phyloP scores from a whole-genome alignment of 2,329 filamentous ascomycete species.

The Penicillium sp. region DNA sequence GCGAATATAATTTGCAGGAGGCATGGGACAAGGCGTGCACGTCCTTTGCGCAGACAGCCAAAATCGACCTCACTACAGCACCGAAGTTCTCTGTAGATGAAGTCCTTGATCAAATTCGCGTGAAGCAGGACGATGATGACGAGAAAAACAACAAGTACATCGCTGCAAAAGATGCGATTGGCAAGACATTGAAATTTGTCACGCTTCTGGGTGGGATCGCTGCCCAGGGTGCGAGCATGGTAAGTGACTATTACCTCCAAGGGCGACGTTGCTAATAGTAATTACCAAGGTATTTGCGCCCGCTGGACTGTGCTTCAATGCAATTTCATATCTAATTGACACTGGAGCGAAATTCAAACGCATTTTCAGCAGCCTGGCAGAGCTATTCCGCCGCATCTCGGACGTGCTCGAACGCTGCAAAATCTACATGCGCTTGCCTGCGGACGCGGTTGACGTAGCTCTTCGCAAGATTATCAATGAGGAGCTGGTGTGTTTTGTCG shows the following conservation, averaged over 20 bases:
- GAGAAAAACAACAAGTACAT: conserved; percentile 23
- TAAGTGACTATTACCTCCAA: conserved; percentile 3
- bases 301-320: conserved; percentile 30
- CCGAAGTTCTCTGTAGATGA: conserved; percentile 20
- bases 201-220: conserved; percentile 24
- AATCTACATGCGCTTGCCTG: conserved; percentile 24
- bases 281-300: conserved; percentile 26
- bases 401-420: conserved; percentile 29
- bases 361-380: conserved; percentile 27
- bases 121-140: conserved; percentile 23
- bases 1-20: conserved; percentile 19
- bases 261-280: neutral
- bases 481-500: conserved; percentile 26
- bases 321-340: conserved; percentile 28
- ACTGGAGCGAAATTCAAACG: conserved; percentile 29
- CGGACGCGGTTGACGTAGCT: conserved; percentile 23
- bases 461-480: conserved; percentile 28
- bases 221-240: conserved; percentile 28
- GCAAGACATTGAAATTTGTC: conserved; percentile 25
- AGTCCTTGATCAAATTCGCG: conserved; percentile 22
- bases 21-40: conserved; percentile 17
- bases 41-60: conserved; percentile 16
- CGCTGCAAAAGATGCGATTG: conserved; percentile 21
- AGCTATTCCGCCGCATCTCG: conserved; percentile 27
- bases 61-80: conserved; percentile 18